phyloP scores from a whole-genome alignment of 371 early-diverging fungal genomes.

The Apophysomyces variabilis region DNA sequence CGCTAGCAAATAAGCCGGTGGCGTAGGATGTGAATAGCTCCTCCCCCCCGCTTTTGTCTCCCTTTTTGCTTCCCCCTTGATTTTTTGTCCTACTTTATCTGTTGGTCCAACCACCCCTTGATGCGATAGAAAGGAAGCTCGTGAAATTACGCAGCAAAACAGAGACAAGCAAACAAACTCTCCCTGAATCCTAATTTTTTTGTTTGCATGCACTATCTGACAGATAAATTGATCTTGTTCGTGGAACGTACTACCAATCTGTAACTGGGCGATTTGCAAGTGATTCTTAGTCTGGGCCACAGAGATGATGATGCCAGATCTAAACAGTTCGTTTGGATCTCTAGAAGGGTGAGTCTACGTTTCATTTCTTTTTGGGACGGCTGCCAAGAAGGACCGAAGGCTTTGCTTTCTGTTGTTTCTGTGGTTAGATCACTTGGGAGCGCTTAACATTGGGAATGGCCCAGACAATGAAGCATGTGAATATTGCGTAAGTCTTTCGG shows the following conservation, averaged over 20 bases:
- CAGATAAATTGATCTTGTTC: slow-evolving; percentile 95
- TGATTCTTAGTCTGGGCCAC: slow-evolving; percentile 99
- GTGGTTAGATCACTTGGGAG: slow-evolving; percentile 98
- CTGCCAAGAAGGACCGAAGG: not conserved
- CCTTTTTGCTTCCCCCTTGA: not conserved
- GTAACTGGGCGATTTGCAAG: slow-evolving; percentile 91
- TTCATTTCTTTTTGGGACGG: no score
- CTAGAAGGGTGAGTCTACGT: no score
- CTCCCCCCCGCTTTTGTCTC: not conserved
- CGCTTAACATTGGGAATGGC: slow-evolving; percentile 93
- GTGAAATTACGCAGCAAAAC: slow-evolving; percentile 93
- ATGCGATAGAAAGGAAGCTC: slow-evolving; percentile 99
- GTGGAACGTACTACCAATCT: slow-evolving; percentile 99
- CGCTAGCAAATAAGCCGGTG: slow-evolving; percentile 97
- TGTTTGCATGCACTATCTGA: slow-evolving; percentile 94
- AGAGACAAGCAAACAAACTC: slow-evolving; percentile 88
- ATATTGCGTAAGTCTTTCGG: no score
- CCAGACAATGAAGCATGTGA: no score
- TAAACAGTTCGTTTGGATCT: no score
- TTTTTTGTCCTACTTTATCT: slow-evolving; percentile 85
- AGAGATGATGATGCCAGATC: no score
- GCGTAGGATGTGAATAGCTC: slow-evolving; percentile 76
- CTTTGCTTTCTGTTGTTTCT: slow-evolving; percentile 88
- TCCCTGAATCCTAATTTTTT: slow-evolving; percentile 88
- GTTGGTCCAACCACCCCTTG: slow-evolving; percentile 99